Conservation (phyloP, 805 yeast genomes). For the Zygoascus biomembranicola region DNA sequence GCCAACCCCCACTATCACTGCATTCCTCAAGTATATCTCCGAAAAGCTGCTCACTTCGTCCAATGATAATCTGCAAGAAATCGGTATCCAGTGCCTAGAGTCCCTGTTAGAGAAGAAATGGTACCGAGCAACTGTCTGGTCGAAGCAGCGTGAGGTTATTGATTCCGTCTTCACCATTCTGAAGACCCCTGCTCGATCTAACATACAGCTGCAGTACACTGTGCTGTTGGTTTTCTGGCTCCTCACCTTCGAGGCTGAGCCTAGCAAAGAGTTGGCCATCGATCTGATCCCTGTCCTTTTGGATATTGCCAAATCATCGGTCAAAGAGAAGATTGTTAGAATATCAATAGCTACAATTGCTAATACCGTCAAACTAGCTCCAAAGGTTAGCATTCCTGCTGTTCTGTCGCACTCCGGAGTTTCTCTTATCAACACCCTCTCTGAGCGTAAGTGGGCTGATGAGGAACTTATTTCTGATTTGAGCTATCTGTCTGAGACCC, state of each 20-base stretch:
- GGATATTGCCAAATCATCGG: slow-evolving; percentile 65
- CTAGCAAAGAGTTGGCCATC: slow-evolving; percentile 28
- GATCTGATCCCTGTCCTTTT: slow-evolving; percentile 38
- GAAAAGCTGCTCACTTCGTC: slow-evolving; percentile 29
- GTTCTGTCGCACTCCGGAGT: slow-evolving; percentile 69
- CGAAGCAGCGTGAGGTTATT: slow-evolving; percentile 30
- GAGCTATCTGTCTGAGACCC: slow-evolving; percentile 43
- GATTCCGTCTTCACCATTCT: slow-evolving; percentile 44
- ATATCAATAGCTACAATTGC: slow-evolving; percentile 64
- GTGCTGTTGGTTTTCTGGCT: slow-evolving; percentile 77
- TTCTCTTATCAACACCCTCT: slow-evolving; percentile 55
- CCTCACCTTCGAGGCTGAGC: slow-evolving; percentile 58
- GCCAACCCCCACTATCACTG: slow-evolving; percentile 31
- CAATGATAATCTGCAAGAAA: slow-evolving; percentile 46
- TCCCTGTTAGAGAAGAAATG: slow-evolving; percentile 46
- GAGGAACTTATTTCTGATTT: slow-evolving; percentile 80
- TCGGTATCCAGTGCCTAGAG: slow-evolving; percentile 57
- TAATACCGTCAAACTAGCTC: slow-evolving; percentile 28
- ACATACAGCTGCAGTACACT: slow-evolving; percentile 76
- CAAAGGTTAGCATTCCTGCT: slow-evolving; percentile 47
- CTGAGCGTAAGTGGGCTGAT: slow-evolving; percentile 89
- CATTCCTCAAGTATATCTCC: slow-evolving; percentile 29
- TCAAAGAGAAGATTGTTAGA: slow-evolving; percentile 87
- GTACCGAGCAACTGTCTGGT: slow-evolving; percentile 48
- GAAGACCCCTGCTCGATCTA: slow-evolving; percentile 32